A percentile compares a stretch with the other conserved stretches of the same genome.
Evolutionary conservation across 495 filamentous ascomycete species (phyloP).

Genomic region (Penicillium salamii): DNA sequence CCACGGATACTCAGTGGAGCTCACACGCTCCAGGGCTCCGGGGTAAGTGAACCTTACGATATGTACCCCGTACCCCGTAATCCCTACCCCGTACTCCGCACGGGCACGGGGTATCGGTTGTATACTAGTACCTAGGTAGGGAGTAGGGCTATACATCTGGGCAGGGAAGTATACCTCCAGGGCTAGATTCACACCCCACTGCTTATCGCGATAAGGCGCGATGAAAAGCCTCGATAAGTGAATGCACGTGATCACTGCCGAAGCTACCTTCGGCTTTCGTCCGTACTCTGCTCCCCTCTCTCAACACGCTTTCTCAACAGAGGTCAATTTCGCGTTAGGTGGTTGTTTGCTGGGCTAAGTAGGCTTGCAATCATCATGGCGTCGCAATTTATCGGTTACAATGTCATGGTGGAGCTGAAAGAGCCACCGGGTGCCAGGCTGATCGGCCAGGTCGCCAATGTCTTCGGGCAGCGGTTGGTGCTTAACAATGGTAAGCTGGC

Average conservation of each 20-base stretch:
- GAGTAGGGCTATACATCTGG: too few relatives aligned
- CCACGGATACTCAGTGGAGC: too few relatives aligned
- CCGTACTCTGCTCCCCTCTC: background rate
- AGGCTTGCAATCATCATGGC: constrained; percentile 46
- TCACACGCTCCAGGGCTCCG: too few relatives aligned
- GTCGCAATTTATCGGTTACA: constrained; percentile 72
- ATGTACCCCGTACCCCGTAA: too few relatives aligned
- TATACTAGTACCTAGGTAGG: too few relatives aligned
- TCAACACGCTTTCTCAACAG: background rate
- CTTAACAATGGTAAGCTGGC: constrained; percentile 68
- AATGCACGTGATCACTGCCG: background rate
- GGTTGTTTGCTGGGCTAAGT: constrained; percentile 3
- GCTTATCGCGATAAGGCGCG: background rate
- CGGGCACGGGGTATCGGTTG: too few relatives aligned
- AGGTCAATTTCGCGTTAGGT: constrained; percentile 2
- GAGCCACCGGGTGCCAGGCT: constrained; percentile 63
- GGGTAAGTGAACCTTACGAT: too few relatives aligned
- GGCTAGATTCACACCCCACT: background rate
- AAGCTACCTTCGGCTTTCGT: background rate
- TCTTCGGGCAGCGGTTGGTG: constrained; percentile 70
- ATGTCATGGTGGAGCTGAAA: constrained; percentile 71
- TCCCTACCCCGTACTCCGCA: too few relatives aligned
- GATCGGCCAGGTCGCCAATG: constrained; percentile 68
- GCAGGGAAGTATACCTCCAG: too few relatives aligned
- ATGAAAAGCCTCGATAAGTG: too few relatives aligned